Conservation (phyloP, 2,329 filamentous ascomycete species). For the Nothophaeocryptopus gaeumannii region DNA sequence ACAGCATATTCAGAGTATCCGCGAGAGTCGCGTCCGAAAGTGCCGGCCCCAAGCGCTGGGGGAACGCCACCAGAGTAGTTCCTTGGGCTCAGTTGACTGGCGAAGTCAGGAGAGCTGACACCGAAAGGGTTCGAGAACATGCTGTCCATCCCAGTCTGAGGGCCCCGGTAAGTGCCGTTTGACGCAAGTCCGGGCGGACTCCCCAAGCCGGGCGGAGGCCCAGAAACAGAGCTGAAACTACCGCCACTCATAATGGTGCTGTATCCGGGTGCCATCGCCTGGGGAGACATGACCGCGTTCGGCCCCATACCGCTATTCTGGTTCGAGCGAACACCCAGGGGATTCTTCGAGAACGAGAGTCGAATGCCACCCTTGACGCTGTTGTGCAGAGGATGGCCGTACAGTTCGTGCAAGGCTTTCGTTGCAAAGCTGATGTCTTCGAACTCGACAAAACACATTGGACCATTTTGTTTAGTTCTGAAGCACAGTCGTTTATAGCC, state of each 20-base stretch:
- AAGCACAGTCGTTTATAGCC: constrained; percentile 96
- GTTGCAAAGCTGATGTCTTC: constrained; percentile 91
- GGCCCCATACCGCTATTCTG: constrained; percentile 58
- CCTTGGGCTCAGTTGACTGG: constrained; percentile 24
- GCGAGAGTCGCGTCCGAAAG: constrained; percentile 24
- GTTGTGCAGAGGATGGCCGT: constrained; percentile 82
- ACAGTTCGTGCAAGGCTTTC: constrained; percentile 83
- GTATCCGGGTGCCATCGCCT: constrained; percentile 53
- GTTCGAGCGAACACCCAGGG: constrained; percentile 81
- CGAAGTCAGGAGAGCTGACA: constrained; percentile 20
- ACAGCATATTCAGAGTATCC: constrained; percentile 15
- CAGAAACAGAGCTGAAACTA: constrained; percentile 55
- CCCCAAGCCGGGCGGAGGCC: constrained; percentile 77
- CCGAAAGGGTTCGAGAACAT: constrained; percentile 33
- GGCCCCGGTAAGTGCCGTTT: constrained; percentile 15
- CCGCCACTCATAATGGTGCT: constrained; percentile 62
- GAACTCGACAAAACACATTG: constrained; percentile 99
- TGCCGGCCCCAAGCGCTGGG: constrained; percentile 26
- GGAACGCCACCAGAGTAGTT: constrained; percentile 30
- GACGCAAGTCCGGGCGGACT: constrained; percentile 57
- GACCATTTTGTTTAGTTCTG: constrained; percentile 88
- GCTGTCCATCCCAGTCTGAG: constrained; percentile 25
- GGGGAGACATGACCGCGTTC: constrained; percentile 50
- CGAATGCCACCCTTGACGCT: constrained; percentile 93
- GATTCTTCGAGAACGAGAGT: constrained; percentile 96